phyloP scores from a whole-genome alignment of 257 asterid species.

The Scutellaria galericulata region DNA sequence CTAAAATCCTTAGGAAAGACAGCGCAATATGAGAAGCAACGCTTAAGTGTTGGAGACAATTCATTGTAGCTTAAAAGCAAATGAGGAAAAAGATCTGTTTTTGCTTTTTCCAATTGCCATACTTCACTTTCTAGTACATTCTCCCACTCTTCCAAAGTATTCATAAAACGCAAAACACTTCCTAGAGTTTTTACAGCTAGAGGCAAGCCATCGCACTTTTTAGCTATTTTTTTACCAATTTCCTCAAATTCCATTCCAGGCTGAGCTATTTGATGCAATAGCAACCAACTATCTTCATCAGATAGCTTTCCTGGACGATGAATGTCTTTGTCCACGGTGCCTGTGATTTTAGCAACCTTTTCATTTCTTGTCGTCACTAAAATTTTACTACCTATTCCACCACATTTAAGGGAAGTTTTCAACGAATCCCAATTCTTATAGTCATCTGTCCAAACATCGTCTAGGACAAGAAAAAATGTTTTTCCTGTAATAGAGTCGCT shows the following conservation, averaged over 20 bases:
- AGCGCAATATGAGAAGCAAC: conserved; percentile 55
- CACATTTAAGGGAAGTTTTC: neutral
- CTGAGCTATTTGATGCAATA: conserved; percentile 31
- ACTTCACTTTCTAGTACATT: conserved; percentile 37
- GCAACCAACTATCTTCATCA: conserved; percentile 13
- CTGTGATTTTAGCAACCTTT: neutral
- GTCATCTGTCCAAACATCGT: neutral
- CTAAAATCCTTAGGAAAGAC: conserved; percentile 43
- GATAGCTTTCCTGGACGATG: neutral
- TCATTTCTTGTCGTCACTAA: conserved; percentile 5
- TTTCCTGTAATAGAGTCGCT: too few relatives aligned
- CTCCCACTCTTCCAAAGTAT: conserved; percentile 43
- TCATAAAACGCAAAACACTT: conserved; percentile 38
- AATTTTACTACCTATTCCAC: neutral
- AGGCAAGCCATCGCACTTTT: conserved; percentile 52
- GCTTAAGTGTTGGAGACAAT: conserved; percentile 37
- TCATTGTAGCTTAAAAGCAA: conserved; percentile 39
- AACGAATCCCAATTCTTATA: conserved; percentile 2
- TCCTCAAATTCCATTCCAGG: conserved; percentile 30
- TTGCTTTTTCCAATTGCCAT: conserved; percentile 45
- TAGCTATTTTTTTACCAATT: conserved; percentile 41
- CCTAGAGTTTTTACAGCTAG: conserved; percentile 53
- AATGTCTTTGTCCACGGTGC: neutral
- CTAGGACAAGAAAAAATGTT: too few relatives aligned
- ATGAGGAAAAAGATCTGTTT: conserved; percentile 32